Evolutionary conservation across 75 land plant genomes (phyloP).

Genomic region (Sequoia sempervirens): DNA sequence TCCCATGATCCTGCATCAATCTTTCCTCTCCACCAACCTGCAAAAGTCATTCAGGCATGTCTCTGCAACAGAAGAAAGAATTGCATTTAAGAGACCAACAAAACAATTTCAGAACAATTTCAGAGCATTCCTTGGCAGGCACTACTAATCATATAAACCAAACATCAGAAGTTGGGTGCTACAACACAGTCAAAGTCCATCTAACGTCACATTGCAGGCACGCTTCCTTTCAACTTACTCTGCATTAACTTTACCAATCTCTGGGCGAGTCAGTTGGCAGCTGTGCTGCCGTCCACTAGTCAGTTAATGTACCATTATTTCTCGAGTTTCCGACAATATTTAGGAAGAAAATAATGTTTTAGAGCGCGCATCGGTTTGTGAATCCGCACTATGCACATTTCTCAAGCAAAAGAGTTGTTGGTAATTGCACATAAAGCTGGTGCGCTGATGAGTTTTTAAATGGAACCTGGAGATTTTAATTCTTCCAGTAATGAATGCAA

Average conservation of each 20-base stretch:
- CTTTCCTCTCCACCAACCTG: neutral
- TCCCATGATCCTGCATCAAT: constrained; percentile 14
- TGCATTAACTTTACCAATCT: neutral
- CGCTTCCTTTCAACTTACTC: too few species aligned
- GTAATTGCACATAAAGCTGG: neutral
- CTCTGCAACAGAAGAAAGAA: neutral
- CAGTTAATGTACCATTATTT: neutral
- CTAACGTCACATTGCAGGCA: neutral
- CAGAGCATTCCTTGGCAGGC: neutral
- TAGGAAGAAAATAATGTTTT: neutral
- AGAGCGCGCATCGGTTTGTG: neutral
- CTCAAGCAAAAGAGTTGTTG: neutral
- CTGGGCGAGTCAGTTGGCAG: neutral
- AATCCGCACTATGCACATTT: neutral
- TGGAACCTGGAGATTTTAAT: too few species aligned
- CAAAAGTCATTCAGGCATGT: neutral
- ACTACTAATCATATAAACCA: neutral
- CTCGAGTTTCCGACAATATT: neutral
- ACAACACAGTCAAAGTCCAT: neutral
- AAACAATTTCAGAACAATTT: neutral
- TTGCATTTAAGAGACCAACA: too few species aligned
- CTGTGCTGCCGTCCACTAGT: neutral
- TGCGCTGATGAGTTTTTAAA: neutral
- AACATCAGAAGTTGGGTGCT: too few species aligned
- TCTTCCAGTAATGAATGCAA: too few species aligned